A percentile compares a stretch with the other conserved stretches of the same genome.
These are phyloP conservation scores for Clonostachys chloroleuca DNA, from an alignment of 2,329 filamentous ascomycete genomes.

Conservation along the genomic window DNA sequence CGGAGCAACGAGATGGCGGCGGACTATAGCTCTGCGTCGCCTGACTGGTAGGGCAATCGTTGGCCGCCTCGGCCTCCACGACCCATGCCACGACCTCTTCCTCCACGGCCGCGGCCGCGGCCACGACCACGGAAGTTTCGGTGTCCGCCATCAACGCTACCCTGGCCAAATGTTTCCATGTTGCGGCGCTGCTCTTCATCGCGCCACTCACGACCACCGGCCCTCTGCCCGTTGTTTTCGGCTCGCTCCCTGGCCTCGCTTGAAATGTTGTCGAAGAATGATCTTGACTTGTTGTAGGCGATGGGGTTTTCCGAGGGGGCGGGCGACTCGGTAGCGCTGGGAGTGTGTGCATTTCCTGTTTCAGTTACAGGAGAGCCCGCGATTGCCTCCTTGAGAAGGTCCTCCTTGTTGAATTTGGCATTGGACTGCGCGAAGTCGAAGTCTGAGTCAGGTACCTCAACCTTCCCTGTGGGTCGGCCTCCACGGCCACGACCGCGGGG, in stretches of 20 bases:
- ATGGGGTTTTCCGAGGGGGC: constrained; percentile 37
- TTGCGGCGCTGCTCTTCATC: constrained; percentile 93
- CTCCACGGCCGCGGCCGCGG: constrained; percentile 61
- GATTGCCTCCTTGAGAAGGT: constrained; percentile 80
- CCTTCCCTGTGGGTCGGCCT: constrained; percentile 51
- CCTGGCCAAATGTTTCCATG: constrained; percentile 96
- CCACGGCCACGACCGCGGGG: constrained; percentile 46
- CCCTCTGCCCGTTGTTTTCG: constrained; percentile 62
- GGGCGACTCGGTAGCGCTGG: constrained; percentile 22
- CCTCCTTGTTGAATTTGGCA: constrained; percentile 42
- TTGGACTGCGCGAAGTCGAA: constrained; percentile 75
- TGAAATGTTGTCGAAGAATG: constrained; percentile 98
- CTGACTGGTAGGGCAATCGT: constrained; percentile 21
- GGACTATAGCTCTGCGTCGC: constrained; percentile 4
- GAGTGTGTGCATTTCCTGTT: constrained; percentile 34
- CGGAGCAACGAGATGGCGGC: no score
- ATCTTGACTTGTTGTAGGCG: constrained; percentile 81
- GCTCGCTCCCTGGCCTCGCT: constrained; percentile 88
- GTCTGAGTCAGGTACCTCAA: constrained; percentile 86
- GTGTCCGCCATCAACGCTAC: constrained; percentile 81
- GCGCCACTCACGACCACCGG: constrained; percentile 83
- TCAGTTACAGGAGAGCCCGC: constrained; percentile 67
- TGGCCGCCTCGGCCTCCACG: constrained; percentile 35
- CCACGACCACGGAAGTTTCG: constrained; percentile 77
- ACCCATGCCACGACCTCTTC: constrained; percentile 26